A percentile compares a stretch with the other conserved stretches of the same genome.
phyloP scores from a whole-genome alignment of 805 yeast species.

The Ogataea paradorogensis region DNA sequence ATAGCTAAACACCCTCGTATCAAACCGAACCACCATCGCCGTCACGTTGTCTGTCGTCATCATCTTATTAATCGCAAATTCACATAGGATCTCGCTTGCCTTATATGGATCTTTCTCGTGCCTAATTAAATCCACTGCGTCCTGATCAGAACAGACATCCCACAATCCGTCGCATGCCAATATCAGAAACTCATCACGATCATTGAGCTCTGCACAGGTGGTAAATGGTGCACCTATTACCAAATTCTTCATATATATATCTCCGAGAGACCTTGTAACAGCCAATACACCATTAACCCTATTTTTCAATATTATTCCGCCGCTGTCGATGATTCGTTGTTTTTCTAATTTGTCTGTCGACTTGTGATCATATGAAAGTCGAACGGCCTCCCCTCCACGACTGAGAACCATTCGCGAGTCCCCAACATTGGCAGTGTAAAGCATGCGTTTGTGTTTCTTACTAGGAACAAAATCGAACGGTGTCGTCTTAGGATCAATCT shows the following conservation, averaged over 20 bases:
- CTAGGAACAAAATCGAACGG: constrained; percentile 50
- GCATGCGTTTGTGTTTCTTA: constrained; percentile 59
- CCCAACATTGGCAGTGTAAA: constrained; percentile 94
- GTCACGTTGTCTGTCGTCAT: constrained; percentile 91
- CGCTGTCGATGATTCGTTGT: constrained; percentile 68
- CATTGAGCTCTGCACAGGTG: constrained; percentile 72
- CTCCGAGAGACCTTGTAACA: constrained; percentile 91
- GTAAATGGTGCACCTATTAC: constrained; percentile 93
- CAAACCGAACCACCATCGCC: constrained; percentile 77
- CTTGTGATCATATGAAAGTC: constrained; percentile 91
- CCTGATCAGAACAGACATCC: constrained; percentile 88
- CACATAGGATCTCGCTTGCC: constrained; percentile 67
- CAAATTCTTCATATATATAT: constrained; percentile 82
- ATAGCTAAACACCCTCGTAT: constrained; percentile 39
- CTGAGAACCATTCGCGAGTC: constrained; percentile 82
- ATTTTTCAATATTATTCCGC: constrained; percentile 86
- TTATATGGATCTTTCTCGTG: constrained; percentile 53
- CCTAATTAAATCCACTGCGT: constrained; percentile 72
- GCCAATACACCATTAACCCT: constrained; percentile 96
- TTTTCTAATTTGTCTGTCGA: constrained; percentile 80
- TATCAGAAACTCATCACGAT: constrained; percentile 72
- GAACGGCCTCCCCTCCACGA: constrained; percentile 68
- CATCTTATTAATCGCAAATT: constrained; percentile 69
- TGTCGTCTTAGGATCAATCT: constrained; percentile 19
- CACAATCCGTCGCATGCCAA: constrained; percentile 96